Percentiles rank a stretch among this genome's conserved stretches.
Conservation (phyloP, 306 rosid species). For the Potentilla sterilis region DNA sequence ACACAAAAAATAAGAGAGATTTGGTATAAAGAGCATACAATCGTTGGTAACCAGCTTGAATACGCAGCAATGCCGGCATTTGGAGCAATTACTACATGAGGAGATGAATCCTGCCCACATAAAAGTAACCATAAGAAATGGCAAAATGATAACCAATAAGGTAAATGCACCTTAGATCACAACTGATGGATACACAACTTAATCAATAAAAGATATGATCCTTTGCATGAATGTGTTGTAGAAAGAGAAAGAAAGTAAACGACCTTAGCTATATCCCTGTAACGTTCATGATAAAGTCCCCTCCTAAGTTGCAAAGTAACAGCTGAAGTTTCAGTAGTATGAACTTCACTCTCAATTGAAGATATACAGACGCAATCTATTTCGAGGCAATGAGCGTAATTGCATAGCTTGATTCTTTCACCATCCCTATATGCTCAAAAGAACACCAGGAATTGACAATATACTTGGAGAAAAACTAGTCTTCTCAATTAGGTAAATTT, state of each 20-base stretch:
- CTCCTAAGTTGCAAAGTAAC: conserved; percentile 62
- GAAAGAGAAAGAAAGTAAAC: conserved; percentile 11
- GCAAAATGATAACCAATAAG: neutral
- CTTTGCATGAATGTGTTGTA: neutral
- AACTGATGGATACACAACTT: neutral
- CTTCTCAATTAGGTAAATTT: neutral
- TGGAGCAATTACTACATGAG: conserved; percentile 76
- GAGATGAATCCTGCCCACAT: conserved; percentile 51
- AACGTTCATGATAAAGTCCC: conserved; percentile 84
- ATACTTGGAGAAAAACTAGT: neutral
- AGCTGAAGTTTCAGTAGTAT: conserved; percentile 31
- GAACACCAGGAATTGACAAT: conserved; percentile 10
- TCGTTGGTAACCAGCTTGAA: conserved; percentile 82
- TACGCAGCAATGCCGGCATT: conserved; percentile 89
- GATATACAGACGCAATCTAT: conserved; percentile 63
- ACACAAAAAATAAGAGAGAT: neutral
- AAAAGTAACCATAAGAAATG: conserved; percentile 14
- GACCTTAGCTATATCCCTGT: conserved; percentile 60
- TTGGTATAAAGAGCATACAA: conserved; percentile 42
- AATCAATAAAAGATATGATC: neutral
- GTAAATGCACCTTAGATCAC: neutral
- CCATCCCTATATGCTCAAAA: conserved; percentile 63
- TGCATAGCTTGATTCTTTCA: conserved; percentile 51
- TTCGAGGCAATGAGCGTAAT: conserved; percentile 53
- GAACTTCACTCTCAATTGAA: conserved; percentile 33